A percentile compares a stretch with the other conserved stretches of the same genome.
phyloP scores from a whole-genome alignment of 768 basidiomycete genomes.

The Mycena sanguinolenta region DNA sequence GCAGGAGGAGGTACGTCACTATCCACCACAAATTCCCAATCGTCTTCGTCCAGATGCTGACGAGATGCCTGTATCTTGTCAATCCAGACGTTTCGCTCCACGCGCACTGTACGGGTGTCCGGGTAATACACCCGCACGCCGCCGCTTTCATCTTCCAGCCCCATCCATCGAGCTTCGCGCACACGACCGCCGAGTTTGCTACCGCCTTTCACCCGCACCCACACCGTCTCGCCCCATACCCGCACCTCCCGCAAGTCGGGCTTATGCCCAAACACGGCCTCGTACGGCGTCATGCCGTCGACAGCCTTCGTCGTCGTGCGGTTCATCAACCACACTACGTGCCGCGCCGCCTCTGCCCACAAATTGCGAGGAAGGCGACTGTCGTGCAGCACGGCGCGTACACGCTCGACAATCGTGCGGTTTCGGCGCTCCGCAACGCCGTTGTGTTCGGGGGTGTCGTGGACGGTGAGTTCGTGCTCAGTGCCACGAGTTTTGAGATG shows the following conservation, averaged over 20 bases:
- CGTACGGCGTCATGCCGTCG: neutral
- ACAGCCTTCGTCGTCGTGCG: conserved; percentile 17
- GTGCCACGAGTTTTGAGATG: conserved; percentile 40
- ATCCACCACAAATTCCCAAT: conserved; percentile 18
- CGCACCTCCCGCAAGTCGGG: too few species aligned
- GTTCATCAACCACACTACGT: conserved; percentile 42
- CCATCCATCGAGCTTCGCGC: conserved; percentile 22
- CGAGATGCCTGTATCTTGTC: conserved; percentile 17
- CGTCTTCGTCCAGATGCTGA: conserved; percentile 19
- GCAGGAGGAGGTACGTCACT: conserved; percentile 22
- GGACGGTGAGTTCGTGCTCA: conserved; percentile 11
- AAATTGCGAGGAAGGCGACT: conserved; percentile 25
- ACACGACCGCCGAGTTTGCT: conserved; percentile 19
- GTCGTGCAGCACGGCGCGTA: too few species aligned
- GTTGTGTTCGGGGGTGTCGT: conserved; percentile 41
- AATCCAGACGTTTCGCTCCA: conserved; percentile 22
- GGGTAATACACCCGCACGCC: conserved; percentile 39
- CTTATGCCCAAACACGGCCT: too few species aligned
- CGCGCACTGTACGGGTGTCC: conserved; percentile 23
- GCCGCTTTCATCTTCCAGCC: conserved; percentile 25
- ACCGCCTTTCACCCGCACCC: neutral
- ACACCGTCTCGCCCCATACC: too few species aligned
- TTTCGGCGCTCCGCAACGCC: conserved; percentile 42
- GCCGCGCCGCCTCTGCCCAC: conserved; percentile 36
- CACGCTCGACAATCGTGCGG: too few species aligned